Percentiles rank a stretch among this genome's conserved stretches.
Evolutionary conservation across 345 rosid species (phyloP).

Genomic region (Pelargonium nanum): DNA sequence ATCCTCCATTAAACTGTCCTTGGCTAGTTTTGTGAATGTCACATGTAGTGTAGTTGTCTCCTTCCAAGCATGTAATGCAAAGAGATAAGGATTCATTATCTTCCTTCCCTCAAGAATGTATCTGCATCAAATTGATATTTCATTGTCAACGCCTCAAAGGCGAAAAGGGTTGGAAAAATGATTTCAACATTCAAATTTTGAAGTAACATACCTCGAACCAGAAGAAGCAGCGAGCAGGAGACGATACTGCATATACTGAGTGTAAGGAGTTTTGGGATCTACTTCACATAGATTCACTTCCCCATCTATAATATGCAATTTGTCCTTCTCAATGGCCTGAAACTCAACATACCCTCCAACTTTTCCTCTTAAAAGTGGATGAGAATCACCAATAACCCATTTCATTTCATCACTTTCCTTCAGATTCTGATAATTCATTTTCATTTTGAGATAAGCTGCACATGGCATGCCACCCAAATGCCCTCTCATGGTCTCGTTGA

Average conservation of each 20-base stretch:
- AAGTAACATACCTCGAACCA: slow-evolving; percentile 24
- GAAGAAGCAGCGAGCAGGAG: slow-evolving; percentile 34
- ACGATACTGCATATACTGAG: slow-evolving; percentile 29
- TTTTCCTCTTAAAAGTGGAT: slow-evolving; percentile 22
- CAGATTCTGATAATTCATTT: slow-evolving; percentile 12
- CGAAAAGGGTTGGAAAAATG: background rate
- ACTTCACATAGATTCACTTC: slow-evolving; percentile 23
- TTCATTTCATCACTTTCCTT: slow-evolving; percentile 1
- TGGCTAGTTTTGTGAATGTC: slow-evolving; percentile 15
- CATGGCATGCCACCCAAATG: slow-evolving; percentile 36
- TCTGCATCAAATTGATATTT: slow-evolving; percentile 13
- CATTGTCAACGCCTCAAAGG: background rate
- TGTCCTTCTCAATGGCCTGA: slow-evolving; percentile 27
- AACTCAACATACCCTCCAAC: slow-evolving; percentile 27
- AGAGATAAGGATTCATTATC: slow-evolving; percentile 29
- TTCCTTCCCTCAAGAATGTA: slow-evolving; percentile 35
- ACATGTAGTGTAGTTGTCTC: slow-evolving; percentile 35
- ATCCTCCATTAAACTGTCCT: background rate
- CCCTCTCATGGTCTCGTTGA: slow-evolving; percentile 32
- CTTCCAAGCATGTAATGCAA: slow-evolving; percentile 23
- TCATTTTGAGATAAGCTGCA: slow-evolving; percentile 26
- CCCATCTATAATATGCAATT: slow-evolving; percentile 26
- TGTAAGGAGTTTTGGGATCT: slow-evolving; percentile 30
- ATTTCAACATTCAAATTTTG: background rate
- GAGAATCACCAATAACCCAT: slow-evolving; percentile 1